Percentiles rank a stretch among this genome's conserved stretches.
Evolutionary conservation across 805 yeast genomes (phyloP).

Genomic region (Candida hungchunana): DNA sequence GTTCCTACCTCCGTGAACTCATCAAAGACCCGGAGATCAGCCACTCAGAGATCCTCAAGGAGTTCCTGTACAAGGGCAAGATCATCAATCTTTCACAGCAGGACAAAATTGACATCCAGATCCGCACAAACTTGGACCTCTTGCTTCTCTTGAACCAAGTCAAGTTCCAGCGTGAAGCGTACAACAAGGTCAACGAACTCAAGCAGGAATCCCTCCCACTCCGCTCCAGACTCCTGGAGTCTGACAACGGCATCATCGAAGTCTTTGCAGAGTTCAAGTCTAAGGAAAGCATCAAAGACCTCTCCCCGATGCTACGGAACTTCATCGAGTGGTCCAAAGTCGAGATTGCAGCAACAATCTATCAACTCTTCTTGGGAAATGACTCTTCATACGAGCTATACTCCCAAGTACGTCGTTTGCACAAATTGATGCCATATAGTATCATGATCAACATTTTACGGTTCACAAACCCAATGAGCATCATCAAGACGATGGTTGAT

Average conservation of each 20-base stretch:
- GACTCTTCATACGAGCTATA: conserved; percentile 79
- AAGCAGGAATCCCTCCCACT: conserved; percentile 56
- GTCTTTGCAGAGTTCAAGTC: conserved; percentile 65
- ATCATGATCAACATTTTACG: conserved; percentile 71
- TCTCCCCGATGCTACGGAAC: conserved; percentile 63
- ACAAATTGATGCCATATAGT: conserved; percentile 74
- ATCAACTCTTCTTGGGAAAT: conserved; percentile 72
- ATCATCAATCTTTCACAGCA: conserved; percentile 34
- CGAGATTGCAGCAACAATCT: conserved; percentile 79
- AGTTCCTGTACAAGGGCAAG: conserved; percentile 45
- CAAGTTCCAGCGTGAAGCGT: conserved; percentile 68
- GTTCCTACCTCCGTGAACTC: conserved; percentile 64
- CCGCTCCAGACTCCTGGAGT: conserved; percentile 47
- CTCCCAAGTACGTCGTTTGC: conserved; percentile 65
- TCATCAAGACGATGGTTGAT: conserved; percentile 76
- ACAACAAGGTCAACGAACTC: conserved; percentile 49
- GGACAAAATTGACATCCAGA: conserved; percentile 52
- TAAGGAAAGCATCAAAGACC: conserved; percentile 45
- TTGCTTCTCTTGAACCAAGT: conserved; percentile 57
- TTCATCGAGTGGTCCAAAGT: conserved; percentile 80
- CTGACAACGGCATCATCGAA: conserved; percentile 50
- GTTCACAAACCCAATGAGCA: conserved; percentile 82
- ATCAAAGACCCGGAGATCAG: conserved; percentile 51
- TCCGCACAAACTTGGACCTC: conserved; percentile 60
- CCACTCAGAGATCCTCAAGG: conserved; percentile 44